A percentile compares a stretch with the other conserved stretches of the same genome.
Evolutionary conservation across 2,329 filamentous ascomycete genomes (phyloP).

Genomic region (Fusarium tjaetaba): DNA sequence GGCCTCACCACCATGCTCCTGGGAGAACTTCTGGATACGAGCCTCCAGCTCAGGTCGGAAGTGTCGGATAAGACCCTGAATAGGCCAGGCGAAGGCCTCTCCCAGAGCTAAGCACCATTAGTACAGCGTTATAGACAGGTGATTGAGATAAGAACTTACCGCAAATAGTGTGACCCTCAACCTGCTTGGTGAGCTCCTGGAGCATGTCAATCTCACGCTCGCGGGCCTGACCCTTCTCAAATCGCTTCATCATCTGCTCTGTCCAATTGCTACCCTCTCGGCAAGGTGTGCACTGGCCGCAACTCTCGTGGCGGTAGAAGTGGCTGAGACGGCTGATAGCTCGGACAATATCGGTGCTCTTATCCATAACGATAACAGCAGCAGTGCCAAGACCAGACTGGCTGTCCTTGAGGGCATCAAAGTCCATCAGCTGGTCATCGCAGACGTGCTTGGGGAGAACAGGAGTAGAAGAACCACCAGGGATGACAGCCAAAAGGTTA

Average conservation of each 20-base stretch:
- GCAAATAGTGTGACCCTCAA: conserved; percentile 99
- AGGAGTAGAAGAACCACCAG: conserved; percentile 94
- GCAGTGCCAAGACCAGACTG: conserved; percentile 97
- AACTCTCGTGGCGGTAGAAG: conserved; percentile 99
- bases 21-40: conserved; percentile 82
- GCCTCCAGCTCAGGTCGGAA: conserved; percentile 96
- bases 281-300: conserved; percentile 99
- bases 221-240: conserved; percentile 89
- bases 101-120: conserved; percentile 73
- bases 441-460: conserved; percentile 91
- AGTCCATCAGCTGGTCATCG: conserved; percentile 98
- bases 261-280: conserved; percentile 99
- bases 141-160: conserved; percentile 63
- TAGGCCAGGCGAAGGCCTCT: conserved; percentile 98
- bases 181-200: conserved; percentile 98
- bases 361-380: conserved; percentile 99
- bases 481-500: conserved; percentile 94
- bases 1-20: conserved; percentile 76
- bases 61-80: conserved; percentile 97
- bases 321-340: conserved; percentile 92
- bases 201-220: conserved; percentile 98
- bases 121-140: conserved; percentile 11
- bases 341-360: conserved; percentile 94
- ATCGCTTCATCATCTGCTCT: conserved; percentile 97
- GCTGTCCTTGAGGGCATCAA: conserved; percentile 96